A percentile compares a stretch with the other conserved stretches of the same genome.
These are phyloP conservation scores for Yamadazyma diospyri DNA, from an alignment of 1,139 yeast genomes.

Conservation along the genomic window DNA sequence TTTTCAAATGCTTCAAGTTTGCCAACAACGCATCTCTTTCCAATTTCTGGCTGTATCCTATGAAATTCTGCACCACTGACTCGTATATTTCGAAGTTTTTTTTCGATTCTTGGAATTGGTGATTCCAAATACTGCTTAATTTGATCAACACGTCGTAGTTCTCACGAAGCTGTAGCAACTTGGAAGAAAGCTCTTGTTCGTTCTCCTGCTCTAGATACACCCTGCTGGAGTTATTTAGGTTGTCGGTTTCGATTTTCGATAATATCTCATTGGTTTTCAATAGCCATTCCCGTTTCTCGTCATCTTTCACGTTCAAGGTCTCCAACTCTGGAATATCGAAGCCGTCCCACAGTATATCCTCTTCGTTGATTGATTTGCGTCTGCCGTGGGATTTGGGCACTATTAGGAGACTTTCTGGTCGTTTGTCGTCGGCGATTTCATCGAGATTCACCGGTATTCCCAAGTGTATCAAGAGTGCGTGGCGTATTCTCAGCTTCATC, in stretches of 20 bases:
- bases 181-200: constrained; percentile 14
- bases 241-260: constrained; percentile 34
- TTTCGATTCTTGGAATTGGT: constrained; percentile 37
- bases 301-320: constrained; percentile 19
- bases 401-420: too few relatives aligned
- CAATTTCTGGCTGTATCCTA: constrained; percentile 64
- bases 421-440: constrained; percentile 10
- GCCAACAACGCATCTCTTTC: constrained; percentile 48
- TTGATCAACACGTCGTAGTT: constrained; percentile 29
- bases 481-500: constrained; percentile 55
- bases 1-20: constrained; percentile 28
- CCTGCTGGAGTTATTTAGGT: constrained; percentile 30
- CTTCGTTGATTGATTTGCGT: constrained; percentile 24
- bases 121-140: constrained; percentile 48
- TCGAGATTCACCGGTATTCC: constrained; percentile 18
- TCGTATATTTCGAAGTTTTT: constrained; percentile 64
- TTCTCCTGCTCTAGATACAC: constrained; percentile 21
- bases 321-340: constrained; percentile 27
- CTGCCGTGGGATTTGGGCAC: constrained; percentile 9
- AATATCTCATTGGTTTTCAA: constrained; percentile 24
- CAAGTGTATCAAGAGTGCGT: constrained; percentile 44
- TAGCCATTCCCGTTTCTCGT: constrained; percentile 19
- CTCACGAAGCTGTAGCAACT: constrained; percentile 25
- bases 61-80: constrained; percentile 65
- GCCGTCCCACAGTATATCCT: constrained; percentile 32